phyloP scores from a whole-genome alignment of 2,329 filamentous ascomycete genomes.

The Zymoseptoria pseudotritici region DNA sequence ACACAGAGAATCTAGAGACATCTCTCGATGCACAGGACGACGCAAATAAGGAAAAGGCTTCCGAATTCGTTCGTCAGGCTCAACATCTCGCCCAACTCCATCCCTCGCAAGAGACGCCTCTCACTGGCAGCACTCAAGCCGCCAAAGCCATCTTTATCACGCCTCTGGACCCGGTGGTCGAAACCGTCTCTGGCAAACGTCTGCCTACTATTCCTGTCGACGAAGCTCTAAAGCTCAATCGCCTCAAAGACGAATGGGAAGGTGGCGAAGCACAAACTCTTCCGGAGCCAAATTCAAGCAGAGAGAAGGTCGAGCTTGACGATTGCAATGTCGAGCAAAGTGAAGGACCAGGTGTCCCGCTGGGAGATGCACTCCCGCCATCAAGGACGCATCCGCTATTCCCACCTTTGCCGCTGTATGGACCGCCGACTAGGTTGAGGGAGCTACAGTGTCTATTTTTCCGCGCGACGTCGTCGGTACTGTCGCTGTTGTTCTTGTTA shows the following conservation, averaged over 20 bases:
- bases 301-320: not conserved
- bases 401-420: slow-evolving; percentile 74
- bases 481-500: slow-evolving; percentile 70
- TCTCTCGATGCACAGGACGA: not conserved
- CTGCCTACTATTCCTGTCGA: slow-evolving; percentile 61
- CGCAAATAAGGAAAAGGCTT: slow-evolving; percentile 5
- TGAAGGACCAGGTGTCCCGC: slow-evolving; percentile 35
- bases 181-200: slow-evolving; percentile 59
- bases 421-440: slow-evolving; percentile 60
- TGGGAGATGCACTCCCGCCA: slow-evolving; percentile 46
- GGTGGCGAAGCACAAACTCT: slow-evolving; percentile 28
- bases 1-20: not conserved
- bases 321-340: slow-evolving; percentile 31
- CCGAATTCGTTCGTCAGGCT: slow-evolving; percentile 56
- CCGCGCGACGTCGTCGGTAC: slow-evolving; percentile 59
- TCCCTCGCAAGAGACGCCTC: slow-evolving; percentile 33
- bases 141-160: slow-evolving; percentile 57
- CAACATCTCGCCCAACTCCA: slow-evolving; percentile 38
- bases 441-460: slow-evolving; percentile 60
- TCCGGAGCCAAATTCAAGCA: slow-evolving; percentile 18
- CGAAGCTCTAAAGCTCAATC: slow-evolving; percentile 65
- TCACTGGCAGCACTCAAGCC: slow-evolving; percentile 46
- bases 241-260: slow-evolving; percentile 47
- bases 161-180: slow-evolving; percentile 62
- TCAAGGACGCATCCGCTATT: slow-evolving; percentile 74